Evolutionary conservation across 441 rosid species (phyloP), one percentile per base, ranked within the genome.

Genomic region (Dalechampia spathulata): DNA sequence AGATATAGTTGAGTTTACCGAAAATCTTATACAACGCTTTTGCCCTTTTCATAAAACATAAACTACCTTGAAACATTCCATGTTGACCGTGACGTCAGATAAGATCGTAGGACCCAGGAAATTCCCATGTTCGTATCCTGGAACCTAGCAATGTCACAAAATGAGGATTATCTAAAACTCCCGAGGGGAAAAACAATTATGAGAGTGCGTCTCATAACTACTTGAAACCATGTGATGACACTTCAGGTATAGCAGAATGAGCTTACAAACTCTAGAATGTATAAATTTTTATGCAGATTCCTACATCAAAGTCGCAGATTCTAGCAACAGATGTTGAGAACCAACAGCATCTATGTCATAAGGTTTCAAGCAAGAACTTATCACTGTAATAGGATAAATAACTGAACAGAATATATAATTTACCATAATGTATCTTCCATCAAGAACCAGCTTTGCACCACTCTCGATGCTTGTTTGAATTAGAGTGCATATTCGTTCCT

Each of bases 21-120:
- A 4, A 30, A 30, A 4, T 30, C 34, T 30, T 30, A 8, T 3
- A 8, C 4, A 3, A 30, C 8, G 4, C 4, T 30, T 30, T 30
- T 30, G n/a, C n/a, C n/a, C 28, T 13, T 11, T 20, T 26, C 21
- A 40, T 11, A 51, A 8, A 37, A 26, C 63, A 17, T 47, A 40
- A 26, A 44, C 37, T 61, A 83, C 97, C 97, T 87, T 85, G 82
- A 85, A 90, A 68, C 94, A 85, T 49, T 85, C 92, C 98, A 90
- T 90, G 67, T 87, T 81, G 22, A 78, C 70, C 8, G 91, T 78
- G 67, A 90, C 90, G 55, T 77, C 87, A 62, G 96, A 68, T 73
- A 90, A 59, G 71, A 90, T 69, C 60, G 98, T 87, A 45, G 98
- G 96, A 62, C 96, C 98, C 13, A 90, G 61, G 65, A 90, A 90